Conservation (phyloP, 1,284 basidiomycete genomes). For the Laetiporus sulphureus region DNA sequence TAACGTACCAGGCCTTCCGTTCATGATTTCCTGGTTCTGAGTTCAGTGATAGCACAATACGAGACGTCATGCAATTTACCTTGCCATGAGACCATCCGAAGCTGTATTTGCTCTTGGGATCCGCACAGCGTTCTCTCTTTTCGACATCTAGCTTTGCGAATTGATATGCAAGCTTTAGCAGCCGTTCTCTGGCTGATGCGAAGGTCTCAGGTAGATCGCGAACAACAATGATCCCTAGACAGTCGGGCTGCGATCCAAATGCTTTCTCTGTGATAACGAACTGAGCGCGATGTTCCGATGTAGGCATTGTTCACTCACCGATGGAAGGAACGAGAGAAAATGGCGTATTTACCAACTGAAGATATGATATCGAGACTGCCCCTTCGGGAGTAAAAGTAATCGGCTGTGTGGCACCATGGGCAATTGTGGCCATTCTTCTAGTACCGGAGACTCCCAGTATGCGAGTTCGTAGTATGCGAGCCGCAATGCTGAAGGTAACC, state of each 20-base stretch:
- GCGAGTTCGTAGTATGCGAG: no score
- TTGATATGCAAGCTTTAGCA: constrained; percentile 66
- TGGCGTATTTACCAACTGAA: constrained; percentile 52
- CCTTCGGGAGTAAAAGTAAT: constrained; percentile 37
- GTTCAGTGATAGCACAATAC: constrained; percentile 2
- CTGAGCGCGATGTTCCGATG: not conserved
- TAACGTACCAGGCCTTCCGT: constrained; percentile 69
- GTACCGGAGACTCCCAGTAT: no score
- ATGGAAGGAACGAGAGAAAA: constrained; percentile 55
- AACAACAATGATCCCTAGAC: constrained; percentile 76
- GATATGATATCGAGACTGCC: constrained; percentile 68
- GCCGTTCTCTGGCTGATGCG: constrained; percentile 50
- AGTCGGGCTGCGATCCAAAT: constrained; percentile 72
- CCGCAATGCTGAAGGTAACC: no score
- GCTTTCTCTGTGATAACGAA: constrained; percentile 47
- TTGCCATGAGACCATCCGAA: constrained; percentile 96
- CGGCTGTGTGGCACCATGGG: not conserved
- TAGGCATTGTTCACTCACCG: constrained; percentile 31
- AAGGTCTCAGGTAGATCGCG: constrained; percentile 74
- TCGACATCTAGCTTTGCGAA: constrained; percentile 68
- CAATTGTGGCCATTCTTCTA: constrained; percentile 3
- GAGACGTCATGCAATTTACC: constrained; percentile 28
- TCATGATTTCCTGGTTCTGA: constrained; percentile 80
- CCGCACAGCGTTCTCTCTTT: constrained; percentile 64
- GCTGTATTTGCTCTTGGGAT: constrained; percentile 58